Evolutionary conservation across 2,329 filamentous ascomycete genomes (phyloP), one percentile per base, ranked within the genome.

Genomic region (Colletotrichum sp.): DNA sequence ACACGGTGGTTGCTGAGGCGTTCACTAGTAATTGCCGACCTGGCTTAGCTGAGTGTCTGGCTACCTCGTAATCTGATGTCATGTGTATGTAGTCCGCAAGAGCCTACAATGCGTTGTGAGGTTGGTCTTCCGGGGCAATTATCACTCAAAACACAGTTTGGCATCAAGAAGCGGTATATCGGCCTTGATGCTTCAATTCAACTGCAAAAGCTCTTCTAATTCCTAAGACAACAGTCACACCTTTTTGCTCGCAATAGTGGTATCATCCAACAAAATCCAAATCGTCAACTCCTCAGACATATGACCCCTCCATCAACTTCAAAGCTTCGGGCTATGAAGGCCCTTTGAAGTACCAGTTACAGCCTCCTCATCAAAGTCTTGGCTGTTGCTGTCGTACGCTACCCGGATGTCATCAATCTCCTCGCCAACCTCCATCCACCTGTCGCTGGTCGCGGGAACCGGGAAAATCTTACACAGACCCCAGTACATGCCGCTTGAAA

Each of bases 351-450:
- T 62, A 15, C 64, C 55, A 32, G 71, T 64, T 1, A 74, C 52
- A 8, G 30, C 62, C 62, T 76, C 86, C 73, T 88, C 87, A 15
- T 88, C 86, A 60, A 84, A 85, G 12, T 82, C 84, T 28, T 84
- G 82, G 59, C 83, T 84, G 62, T 82, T 81, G 15, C 81, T 79
- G 44, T 87, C 84, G 69, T 91, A 90, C 3, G 87, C 87, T 10
- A 90, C 82, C 9, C 84, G 84, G 18, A 90, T 77, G 66, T 92
- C 89, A 4, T 91, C 88, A 68, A 93, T 88, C 78, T 92, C 89
- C 28, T 92, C 90, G 5, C 92, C 92, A 22, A 96, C 90, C 84
- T 98, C 95, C 84, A 94, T 90, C 96, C 96, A 98, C 9, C 83
- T 87, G 13, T 93, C 90, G 81, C 94, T 96, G 6, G 90, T 93